These are phyloP conservation scores for Wilcoxina mikolae DNA, from an alignment of 495 filamentous ascomycete species.

Conservation along the genomic window DNA sequence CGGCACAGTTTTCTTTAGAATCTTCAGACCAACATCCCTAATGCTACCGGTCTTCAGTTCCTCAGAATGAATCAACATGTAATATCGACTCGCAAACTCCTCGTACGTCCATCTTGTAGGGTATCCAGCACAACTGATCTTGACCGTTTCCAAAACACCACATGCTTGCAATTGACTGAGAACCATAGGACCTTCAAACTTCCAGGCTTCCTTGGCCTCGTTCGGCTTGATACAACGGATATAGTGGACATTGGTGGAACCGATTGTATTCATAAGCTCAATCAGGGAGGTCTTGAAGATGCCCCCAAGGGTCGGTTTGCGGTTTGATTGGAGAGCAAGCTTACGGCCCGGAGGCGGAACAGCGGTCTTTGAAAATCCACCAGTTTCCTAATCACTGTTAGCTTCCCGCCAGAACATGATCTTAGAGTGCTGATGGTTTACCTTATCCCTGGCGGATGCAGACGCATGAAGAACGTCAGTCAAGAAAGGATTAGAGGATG, in stretches of 20 bases:
- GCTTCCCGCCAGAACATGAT: neutral
- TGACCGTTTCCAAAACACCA: conserved; percentile 95
- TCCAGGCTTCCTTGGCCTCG: conserved; percentile 92
- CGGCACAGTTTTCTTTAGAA: conserved; percentile 80
- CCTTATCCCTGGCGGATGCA: conserved; percentile 76
- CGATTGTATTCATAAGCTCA: conserved; percentile 95
- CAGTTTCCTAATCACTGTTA: conserved; percentile 5
- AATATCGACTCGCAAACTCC: conserved; percentile 94
- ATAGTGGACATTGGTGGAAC: conserved; percentile 95
- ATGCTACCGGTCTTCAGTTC: conserved; percentile 82
- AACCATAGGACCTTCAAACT: conserved; percentile 98
- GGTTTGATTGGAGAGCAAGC: conserved; percentile 42
- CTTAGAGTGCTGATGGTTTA: conserved; percentile 27
- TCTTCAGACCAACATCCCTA: conserved; percentile 78
- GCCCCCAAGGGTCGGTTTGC: conserved; percentile 92
- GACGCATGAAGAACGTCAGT: conserved; percentile 72
- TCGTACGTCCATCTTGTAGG: conserved; percentile 98
- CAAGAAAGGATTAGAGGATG: conserved; percentile 75
- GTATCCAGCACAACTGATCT: conserved; percentile 96
- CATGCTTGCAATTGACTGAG: conserved; percentile 92
- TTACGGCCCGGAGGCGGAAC: conserved; percentile 6
- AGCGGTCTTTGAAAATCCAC: conserved; percentile 3
- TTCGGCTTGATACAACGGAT: conserved; percentile 99
- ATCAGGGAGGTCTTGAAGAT: conserved; percentile 98
- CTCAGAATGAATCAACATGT: conserved; percentile 87